phyloP scores from a whole-genome alignment of 306 rosid genomes.

The Medicago ruthenica region DNA sequence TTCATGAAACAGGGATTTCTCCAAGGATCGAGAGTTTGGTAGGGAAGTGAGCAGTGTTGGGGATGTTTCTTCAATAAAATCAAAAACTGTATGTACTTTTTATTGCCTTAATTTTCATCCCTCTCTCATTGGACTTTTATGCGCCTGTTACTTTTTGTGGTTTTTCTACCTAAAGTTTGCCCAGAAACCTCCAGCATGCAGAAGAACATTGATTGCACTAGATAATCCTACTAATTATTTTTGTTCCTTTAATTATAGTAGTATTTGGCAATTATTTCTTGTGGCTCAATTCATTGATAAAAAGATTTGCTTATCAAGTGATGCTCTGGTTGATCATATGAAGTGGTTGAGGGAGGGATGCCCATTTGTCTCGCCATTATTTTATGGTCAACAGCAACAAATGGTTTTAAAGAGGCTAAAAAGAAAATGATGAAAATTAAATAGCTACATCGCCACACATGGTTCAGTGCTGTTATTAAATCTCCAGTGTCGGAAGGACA shows the following conservation, averaged over 20 bases:
- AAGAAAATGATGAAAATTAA: slow-evolving; percentile 26
- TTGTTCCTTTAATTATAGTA: slow-evolving; percentile 19
- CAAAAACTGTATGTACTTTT: slow-evolving; percentile 81
- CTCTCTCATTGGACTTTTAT: slow-evolving; percentile 32
- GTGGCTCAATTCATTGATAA: slow-evolving; percentile 22
- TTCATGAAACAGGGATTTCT: slow-evolving; percentile 61
- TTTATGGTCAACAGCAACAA: slow-evolving; percentile 36
- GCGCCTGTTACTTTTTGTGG: slow-evolving; percentile 45
- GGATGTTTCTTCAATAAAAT: slow-evolving; percentile 72
- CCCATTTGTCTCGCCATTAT: slow-evolving; percentile 22
- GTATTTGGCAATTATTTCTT: slow-evolving; percentile 14
- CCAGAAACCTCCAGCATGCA: slow-evolving; percentile 55
- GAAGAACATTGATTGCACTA: slow-evolving; percentile 52
- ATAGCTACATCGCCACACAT: slow-evolving; percentile 4
- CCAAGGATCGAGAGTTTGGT: slow-evolving; percentile 78
- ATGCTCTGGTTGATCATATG: slow-evolving; percentile 29
- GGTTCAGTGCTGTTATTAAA: slow-evolving; percentile 25
- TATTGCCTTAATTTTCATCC: slow-evolving; percentile 45
- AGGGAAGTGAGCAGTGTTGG: slow-evolving; percentile 81
- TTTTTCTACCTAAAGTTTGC: slow-evolving; percentile 45
- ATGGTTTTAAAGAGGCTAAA: slow-evolving; percentile 26
- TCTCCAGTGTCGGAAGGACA: not conserved
- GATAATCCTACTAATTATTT: slow-evolving; percentile 36
- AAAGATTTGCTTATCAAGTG: slow-evolving; percentile 23
- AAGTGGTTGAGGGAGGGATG: slow-evolving; percentile 38